phyloP scores from a whole-genome alignment of 2,329 filamentous ascomycete genomes.

The Alternaria brassicae region DNA sequence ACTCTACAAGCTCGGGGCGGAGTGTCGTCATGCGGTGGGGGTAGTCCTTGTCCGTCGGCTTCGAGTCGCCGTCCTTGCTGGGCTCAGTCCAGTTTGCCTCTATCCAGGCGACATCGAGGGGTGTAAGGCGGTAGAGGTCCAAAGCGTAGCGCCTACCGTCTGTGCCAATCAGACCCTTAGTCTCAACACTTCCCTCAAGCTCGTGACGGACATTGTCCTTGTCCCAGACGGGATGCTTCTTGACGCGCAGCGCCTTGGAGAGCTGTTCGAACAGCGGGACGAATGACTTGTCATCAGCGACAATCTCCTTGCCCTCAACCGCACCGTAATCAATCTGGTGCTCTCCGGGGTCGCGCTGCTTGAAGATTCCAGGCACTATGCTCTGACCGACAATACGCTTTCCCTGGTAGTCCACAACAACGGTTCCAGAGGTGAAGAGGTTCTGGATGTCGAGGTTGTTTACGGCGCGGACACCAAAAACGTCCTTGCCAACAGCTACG shows the following conservation, averaged over 20 bases:
- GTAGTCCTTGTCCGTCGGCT: constrained; percentile 66
- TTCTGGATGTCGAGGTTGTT: constrained; percentile 97
- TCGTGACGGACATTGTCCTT: constrained; percentile 91
- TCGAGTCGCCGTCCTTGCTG: constrained; percentile 55
- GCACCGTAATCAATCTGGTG: constrained; percentile 99
- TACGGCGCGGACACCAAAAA: constrained; percentile 89
- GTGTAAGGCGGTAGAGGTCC: constrained; percentile 92
- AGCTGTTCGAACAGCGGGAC: constrained; percentile 84
- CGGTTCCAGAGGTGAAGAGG: constrained; percentile 92
- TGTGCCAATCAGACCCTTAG: constrained; percentile 95
- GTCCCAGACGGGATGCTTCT: constrained; percentile 97
- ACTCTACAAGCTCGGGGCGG: constrained; percentile 86
- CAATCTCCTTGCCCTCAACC: constrained; percentile 94
- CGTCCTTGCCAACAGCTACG: constrained; percentile 95
- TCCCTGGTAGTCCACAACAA: constrained; percentile 95
- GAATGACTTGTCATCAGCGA: constrained; percentile 89
- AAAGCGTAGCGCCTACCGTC: constrained; percentile 98
- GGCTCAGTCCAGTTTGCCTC: constrained; percentile 70
- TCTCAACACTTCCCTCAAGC: constrained; percentile 94
- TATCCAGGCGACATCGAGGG: constrained; percentile 88
- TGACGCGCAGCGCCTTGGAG: constrained; percentile 87
- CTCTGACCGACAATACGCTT: constrained; percentile 98
- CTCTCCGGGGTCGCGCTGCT: constrained; percentile 95
- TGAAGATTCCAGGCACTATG: constrained; percentile 98
- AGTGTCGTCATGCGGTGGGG: constrained; percentile 97